Base-by-base conservation (phyloP, 2,329 filamentous ascomycete genomes). In the Trichoderma pleuroti region DNA sequence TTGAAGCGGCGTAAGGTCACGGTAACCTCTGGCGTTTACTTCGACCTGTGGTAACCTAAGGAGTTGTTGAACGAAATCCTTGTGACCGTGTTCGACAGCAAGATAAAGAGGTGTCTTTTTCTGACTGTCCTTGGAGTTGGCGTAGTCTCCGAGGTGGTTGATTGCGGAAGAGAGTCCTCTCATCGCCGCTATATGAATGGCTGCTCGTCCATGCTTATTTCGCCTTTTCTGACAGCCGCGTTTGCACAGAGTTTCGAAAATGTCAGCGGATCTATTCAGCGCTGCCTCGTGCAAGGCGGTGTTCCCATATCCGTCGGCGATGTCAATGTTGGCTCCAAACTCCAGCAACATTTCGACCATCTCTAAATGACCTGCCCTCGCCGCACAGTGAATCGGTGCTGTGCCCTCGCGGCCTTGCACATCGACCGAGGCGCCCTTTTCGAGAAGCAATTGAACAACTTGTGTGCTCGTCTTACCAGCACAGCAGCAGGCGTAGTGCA, bases 331-430 rank as follows among this genome's bases (percentile, higher is more conserved):
- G 28, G 49, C 49, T 39, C 60, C 49, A n/a, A 8, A 54, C 26
- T 65, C 34, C 24, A 56, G 49, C 28, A 39, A 28, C 10, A 28
- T 30, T 14, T 54, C 7, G 46, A 34, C 34, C 9, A 21, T 54
- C 4, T 36, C 9, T 5, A n/a, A 18, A 6, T 49, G 26, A 3
- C 59, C 59, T 14, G 9, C 42, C 18, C 5, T 24, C 21, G 57
- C 67, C 5, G 59, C 67, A 42, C 67, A 70, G 7, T 70, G 67
- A 18, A 70, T 28, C 11, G 67, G 57, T 2, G 67, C 30, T 28
- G 46, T 36, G 3, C 67, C 67, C 12, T 70, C 67, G 26, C 30
- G 39, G 1, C 59, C 59, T 42, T 63, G 67, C 1, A 21, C 3
- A 30, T 46, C 24, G 5, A 52, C 26, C 18, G 21, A 26, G 1